These are phyloP conservation scores for Lipomyces yamadae DNA, from an alignment of 805 yeast species.

Conservation along the genomic window DNA sequence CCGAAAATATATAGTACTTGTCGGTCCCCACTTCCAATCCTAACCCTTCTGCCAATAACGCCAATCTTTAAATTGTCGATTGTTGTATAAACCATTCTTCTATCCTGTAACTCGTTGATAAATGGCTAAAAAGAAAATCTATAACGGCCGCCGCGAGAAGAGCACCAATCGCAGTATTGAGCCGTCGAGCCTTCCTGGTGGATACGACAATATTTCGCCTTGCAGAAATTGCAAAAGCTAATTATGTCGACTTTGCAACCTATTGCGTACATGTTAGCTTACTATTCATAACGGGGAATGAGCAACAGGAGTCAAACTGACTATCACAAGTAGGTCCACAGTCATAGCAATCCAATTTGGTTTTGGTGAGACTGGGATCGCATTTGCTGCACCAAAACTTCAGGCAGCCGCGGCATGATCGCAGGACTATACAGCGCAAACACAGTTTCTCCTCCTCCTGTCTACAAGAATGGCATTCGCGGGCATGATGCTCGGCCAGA, in stretches of 20 bases:
- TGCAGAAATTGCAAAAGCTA: constrained; percentile 34
- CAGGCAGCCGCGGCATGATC: constrained; percentile 31
- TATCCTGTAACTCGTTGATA: background rate
- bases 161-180: constrained; percentile 37
- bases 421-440: constrained; percentile 25
- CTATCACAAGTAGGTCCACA: constrained; percentile 36
- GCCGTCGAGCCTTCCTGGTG: constrained; percentile 36
- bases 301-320: background rate
- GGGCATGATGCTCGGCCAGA: constrained; percentile 23
- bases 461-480: constrained; percentile 23
- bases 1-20: background rate
- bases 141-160: constrained; percentile 34
- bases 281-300: background rate
- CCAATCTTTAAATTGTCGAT: background rate
- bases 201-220: constrained; percentile 34
- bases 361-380: constrained; percentile 24
- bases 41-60: background rate
- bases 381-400: constrained; percentile 34
- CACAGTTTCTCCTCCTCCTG: constrained; percentile 21
- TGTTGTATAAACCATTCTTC: background rate
- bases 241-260: constrained; percentile 29
- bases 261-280: background rate
- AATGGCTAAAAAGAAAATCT: constrained; percentile 14
- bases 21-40: background rate
- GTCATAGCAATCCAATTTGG: constrained; percentile 35